phyloP scores from a whole-genome alignment of 2,329 filamentous ascomycete species.

The Lasiodiplodia sp. region DNA sequence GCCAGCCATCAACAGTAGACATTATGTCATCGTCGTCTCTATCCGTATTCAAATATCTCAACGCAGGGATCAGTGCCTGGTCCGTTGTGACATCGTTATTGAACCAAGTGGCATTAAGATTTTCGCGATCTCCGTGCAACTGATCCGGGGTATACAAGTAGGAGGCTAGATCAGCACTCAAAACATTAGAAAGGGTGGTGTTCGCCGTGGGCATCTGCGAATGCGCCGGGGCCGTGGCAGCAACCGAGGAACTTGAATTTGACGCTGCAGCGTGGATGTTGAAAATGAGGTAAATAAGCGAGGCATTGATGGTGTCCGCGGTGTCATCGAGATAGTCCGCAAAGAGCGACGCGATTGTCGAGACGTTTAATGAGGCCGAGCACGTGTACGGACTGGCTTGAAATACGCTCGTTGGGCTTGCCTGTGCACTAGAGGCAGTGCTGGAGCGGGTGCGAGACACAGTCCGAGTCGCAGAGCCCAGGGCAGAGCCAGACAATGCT shows the following conservation, averaged over 20 bases:
- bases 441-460: slow-evolving; percentile 7
- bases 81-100: slow-evolving; percentile 31
- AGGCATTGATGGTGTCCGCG: slow-evolving; percentile 62
- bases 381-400: slow-evolving; percentile 63
- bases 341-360: slow-evolving; percentile 58
- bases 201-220: slow-evolving; percentile 53
- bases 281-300: slow-evolving; percentile 61
- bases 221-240: slow-evolving; percentile 51
- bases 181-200: slow-evolving; percentile 55
- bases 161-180: slow-evolving; percentile 57
- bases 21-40: slow-evolving; percentile 40
- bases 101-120: slow-evolving; percentile 68
- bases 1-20: slow-evolving; percentile 68
- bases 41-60: slow-evolving; percentile 32
- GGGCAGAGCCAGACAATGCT: background rate
- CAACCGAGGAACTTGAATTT: slow-evolving; percentile 46
- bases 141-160: slow-evolving; percentile 63
- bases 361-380: slow-evolving; percentile 60
- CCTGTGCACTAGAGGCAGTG: slow-evolving; percentile 31
- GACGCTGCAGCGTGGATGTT: slow-evolving; percentile 65
- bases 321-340: slow-evolving; percentile 62
- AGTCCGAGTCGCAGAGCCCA: background rate
- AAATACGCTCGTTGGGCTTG: slow-evolving; percentile 41
- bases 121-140: slow-evolving; percentile 59
- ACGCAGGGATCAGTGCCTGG: background rate